Evolutionary conservation across 345 rosid genomes (phyloP).

Genomic region (Eucalyptus dawsonii): DNA sequence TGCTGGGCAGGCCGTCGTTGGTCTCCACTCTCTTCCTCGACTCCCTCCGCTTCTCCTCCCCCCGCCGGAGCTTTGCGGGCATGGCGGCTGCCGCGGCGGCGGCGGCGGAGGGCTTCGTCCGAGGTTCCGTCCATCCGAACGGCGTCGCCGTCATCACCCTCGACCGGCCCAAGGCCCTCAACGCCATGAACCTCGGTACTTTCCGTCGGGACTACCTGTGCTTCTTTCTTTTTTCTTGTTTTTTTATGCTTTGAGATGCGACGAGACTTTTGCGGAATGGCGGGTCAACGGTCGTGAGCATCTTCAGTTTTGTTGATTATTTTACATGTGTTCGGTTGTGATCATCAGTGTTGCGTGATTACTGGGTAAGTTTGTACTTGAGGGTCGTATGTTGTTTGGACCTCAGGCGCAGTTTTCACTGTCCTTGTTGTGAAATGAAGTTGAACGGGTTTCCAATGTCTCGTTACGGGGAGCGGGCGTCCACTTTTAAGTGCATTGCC

Average conservation of each 20-base stretch:
- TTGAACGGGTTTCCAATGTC: background rate
- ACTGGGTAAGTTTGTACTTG: background rate
- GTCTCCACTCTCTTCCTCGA: background rate
- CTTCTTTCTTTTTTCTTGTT: too few relatives aligned
- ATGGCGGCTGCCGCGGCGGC: conserved; percentile 24
- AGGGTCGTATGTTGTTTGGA: background rate
- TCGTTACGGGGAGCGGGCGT: background rate
- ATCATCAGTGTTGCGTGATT: background rate
- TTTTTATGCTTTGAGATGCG: background rate
- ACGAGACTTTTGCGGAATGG: background rate
- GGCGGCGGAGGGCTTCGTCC: conserved; percentile 44
- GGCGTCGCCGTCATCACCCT: conserved; percentile 93
- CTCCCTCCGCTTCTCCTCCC: background rate
- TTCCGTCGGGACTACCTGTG: background rate
- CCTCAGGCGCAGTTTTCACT: background rate
- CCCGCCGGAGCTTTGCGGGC: conserved; percentile 1
- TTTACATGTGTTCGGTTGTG: background rate
- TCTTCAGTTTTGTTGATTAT: background rate
- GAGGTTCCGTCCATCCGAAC: conserved; percentile 57
- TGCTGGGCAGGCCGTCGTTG: background rate
- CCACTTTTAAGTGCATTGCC: background rate
- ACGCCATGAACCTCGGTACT: conserved; percentile 91
- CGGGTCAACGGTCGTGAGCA: background rate
- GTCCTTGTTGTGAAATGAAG: background rate
- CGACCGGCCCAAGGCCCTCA: conserved; percentile 90